Percentiles rank a stretch among this genome's conserved stretches.
These are phyloP conservation scores for Anaeramoeba flamelloides DNA, from an alignment of 78 protist genomes.

Conservation along the genomic window DNA sequence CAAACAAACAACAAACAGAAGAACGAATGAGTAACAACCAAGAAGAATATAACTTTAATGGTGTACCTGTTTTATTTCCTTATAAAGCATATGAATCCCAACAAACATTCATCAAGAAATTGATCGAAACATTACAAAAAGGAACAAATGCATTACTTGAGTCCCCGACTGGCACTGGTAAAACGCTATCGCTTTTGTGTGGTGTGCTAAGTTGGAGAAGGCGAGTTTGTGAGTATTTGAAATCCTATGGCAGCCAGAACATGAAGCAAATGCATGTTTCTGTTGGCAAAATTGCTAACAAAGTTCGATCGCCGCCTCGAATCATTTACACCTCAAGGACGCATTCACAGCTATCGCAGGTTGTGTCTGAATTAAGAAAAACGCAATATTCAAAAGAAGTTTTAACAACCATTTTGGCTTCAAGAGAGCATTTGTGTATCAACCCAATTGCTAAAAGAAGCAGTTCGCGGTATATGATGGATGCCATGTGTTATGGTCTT, in stretches of 20 bases:
- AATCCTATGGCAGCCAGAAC: not conserved
- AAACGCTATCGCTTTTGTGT: not conserved
- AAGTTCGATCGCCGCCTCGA: not conserved
- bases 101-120: not conserved
- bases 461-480: too few species aligned
- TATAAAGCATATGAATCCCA: not conserved
- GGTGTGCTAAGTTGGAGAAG: not conserved
- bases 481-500: too few species aligned
- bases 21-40: too few species aligned
- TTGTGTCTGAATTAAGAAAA: conserved; percentile 8
- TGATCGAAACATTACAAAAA: not conserved
- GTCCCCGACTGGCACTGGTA: not conserved
- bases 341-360: conserved; percentile 30
- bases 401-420: conserved; percentile 15
- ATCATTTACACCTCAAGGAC: conserved; percentile 24
- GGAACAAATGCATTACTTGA: not conserved
- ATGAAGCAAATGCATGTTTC: too few species aligned
- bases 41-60: not conserved
- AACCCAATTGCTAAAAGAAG: too few species aligned
- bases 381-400: not conserved
- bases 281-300: too few species aligned
- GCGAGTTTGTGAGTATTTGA: not conserved
- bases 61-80: not conserved
- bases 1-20: too few species aligned
- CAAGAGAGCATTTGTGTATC: conserved; percentile 35